Base-by-base conservation (phyloP, 1,284 basidiomycete species). In the Sparassis latifolia region DNA sequence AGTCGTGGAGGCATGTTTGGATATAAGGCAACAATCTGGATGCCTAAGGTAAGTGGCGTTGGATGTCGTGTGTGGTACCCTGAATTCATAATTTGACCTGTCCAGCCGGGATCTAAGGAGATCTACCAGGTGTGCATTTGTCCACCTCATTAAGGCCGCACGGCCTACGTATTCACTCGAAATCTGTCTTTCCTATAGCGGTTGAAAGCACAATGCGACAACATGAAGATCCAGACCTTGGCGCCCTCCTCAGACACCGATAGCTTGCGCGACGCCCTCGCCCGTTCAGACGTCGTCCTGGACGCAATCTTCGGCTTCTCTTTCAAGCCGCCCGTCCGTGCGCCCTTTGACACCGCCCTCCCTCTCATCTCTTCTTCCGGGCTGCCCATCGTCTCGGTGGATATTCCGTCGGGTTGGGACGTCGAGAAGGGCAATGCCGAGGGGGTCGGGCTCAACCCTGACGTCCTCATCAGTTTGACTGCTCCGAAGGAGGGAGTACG, bases 261-360 rank as follows among this genome's bases (percentile, higher is more conserved):
- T n/a, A 59, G 72, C n/a, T 73, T 90, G 5, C 64, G 66, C 37
- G 63, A 69, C 31, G 80, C 80, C 0, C 71, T 96, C 4, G 62
- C 69, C 3, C 72, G 78, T 27, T 79, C 84, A 1, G 92, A 98
- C 67, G 84, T 97, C 33, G 79, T 99, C 12, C 75, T 99, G 44
- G 97, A 99, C 64, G 91, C 94, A 6, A 89, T 99, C 55, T 99
- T 99, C 60, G 96, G 97, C 3, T 99, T 99, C 72, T 97, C 93
- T 1, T 99, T 98, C 80, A 78, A 89, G 58, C 88, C 79, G 1
- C 93, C 93, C 29, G 77, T 93, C 4, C 85, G 97, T 9, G 71
- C 87, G 2, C 97, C 97, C 0, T 99, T 98, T 68, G 84, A 92
- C 60, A 62, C 69, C 0, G 84, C 86, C 10, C 76, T 99, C 2